Evolutionary conservation across 768 basidiomycete genomes (phyloP).

Genomic region (Trametes cingulata): DNA sequence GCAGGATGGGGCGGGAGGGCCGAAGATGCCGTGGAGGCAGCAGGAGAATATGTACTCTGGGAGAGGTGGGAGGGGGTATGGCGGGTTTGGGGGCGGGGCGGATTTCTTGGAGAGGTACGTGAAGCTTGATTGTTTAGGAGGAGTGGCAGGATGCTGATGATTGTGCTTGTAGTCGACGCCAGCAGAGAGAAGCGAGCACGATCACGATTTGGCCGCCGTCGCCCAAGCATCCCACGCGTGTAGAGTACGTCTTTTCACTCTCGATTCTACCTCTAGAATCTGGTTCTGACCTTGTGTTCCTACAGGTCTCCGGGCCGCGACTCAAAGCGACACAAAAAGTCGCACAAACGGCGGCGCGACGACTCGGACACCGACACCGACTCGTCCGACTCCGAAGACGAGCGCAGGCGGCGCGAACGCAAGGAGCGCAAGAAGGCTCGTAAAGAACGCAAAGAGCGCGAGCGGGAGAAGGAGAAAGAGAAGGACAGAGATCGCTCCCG

Average conservation of each 20-base stretch:
- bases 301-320: conserved; percentile 57
- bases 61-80: conserved; percentile 30
- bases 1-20: conserved; percentile 26
- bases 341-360: conserved; percentile 53
- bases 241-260: conserved; percentile 44
- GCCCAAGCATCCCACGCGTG: conserved; percentile 65
- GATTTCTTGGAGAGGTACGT: conserved; percentile 74
- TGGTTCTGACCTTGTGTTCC: not conserved
- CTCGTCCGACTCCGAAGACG: conserved; percentile 55
- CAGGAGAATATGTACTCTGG: conserved; percentile 61
- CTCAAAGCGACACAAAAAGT: conserved; percentile 54
- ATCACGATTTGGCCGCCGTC: conserved; percentile 82
- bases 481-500: not conserved
- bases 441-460: conserved; percentile 51
- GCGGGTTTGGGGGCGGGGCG: conserved; percentile 37
- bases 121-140: not conserved
- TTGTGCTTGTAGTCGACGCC: conserved; percentile 56
- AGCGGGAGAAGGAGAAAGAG: conserved; percentile 35
- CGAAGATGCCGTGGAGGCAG: conserved; percentile 46
- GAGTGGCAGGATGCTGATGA: not conserved
- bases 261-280: not conserved
- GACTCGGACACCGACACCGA: conserved; percentile 43
- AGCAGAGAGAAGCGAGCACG: conserved; percentile 58
- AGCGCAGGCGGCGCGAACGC: conserved; percentile 54
- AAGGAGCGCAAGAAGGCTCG: conserved; percentile 61